A percentile compares a stretch with the other conserved stretches of the same genome.
Evolutionary conservation across 73 alveolate genomes (phyloP).

Genomic region (Stentor roeselii): DNA sequence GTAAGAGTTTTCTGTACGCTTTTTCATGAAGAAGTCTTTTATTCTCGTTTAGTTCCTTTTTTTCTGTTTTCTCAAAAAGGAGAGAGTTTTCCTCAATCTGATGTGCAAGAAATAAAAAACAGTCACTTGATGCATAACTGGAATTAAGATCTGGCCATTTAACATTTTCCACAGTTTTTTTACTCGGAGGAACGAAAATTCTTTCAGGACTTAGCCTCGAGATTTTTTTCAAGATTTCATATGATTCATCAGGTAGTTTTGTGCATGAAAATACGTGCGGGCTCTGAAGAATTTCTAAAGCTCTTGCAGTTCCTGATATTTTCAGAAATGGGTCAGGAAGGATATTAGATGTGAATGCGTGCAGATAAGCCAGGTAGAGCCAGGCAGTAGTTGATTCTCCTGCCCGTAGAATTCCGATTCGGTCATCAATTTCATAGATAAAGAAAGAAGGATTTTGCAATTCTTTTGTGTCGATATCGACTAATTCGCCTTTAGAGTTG

Average conservation of each 20-base stretch:
- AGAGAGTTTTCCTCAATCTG: too few species aligned
- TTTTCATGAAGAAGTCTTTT: too few species aligned
- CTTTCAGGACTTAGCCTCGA: background rate
- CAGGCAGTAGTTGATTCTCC: background rate
- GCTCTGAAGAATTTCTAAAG: background rate
- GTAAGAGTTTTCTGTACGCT: too few species aligned
- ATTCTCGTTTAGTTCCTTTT: too few species aligned
- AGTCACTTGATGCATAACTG: too few species aligned
- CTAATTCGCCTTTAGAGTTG: background rate
- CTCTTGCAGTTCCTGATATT: background rate
- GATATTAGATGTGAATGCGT: background rate
- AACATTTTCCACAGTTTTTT: background rate
- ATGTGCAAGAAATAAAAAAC: too few species aligned
- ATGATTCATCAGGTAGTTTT: background rate
- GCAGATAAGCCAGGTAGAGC: background rate
- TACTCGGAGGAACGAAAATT: background rate
- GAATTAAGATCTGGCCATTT: background rate
- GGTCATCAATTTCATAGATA: background rate
- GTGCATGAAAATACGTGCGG: background rate
- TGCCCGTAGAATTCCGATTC: background rate
- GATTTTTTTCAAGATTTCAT: background rate
- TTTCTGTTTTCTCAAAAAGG: too few species aligned
- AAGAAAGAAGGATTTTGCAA: background rate
- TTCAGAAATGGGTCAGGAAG: background rate
- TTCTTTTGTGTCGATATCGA: too few species aligned